phyloP scores from a whole-genome alignment of 2,329 filamentous ascomycete genomes.

The Paracamarosporium sp. region DNA sequence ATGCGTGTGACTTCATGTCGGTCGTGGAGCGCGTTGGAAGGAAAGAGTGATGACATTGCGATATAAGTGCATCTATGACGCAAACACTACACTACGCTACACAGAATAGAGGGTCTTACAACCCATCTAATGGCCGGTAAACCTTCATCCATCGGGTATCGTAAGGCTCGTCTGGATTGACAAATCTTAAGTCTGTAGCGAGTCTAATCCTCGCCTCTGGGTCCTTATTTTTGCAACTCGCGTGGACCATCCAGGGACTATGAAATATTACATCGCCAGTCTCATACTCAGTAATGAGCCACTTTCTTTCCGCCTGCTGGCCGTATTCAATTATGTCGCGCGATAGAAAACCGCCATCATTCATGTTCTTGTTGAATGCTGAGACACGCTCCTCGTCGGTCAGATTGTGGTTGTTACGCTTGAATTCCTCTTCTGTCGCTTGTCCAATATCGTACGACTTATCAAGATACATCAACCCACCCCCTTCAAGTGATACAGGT shows the following conservation, averaged over 20 bases:
- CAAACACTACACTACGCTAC: not conserved
- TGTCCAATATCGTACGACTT: slow-evolving; percentile 1
- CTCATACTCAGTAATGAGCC: slow-evolving; percentile 8
- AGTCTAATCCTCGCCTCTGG: slow-evolving; percentile 2
- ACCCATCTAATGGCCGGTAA: not conserved
- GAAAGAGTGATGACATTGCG: not conserved
- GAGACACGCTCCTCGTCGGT: slow-evolving; percentile 10
- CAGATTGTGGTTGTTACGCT: slow-evolving; percentile 12
- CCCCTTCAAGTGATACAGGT: slow-evolving; percentile 4
- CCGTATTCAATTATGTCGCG: slow-evolving; percentile 29
- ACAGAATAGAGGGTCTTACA: not conserved
- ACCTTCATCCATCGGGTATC: slow-evolving; percentile 1
- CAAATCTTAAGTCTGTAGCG: not conserved
- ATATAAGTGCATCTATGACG: not conserved
- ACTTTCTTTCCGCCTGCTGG: not conserved
- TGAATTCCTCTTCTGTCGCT: slow-evolving; percentile 10
- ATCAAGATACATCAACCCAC: slow-evolving; percentile 13
- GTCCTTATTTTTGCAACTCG: slow-evolving; percentile 9
- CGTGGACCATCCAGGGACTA: slow-evolving; percentile 8
- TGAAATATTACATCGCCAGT: slow-evolving; percentile 12
- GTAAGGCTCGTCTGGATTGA: not conserved
- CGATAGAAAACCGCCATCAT: slow-evolving; percentile 10
- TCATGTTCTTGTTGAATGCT: slow-evolving; percentile 16
- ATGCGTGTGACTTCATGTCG: no score
- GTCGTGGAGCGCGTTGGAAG: not conserved